These are phyloP conservation scores for Eutrema salsugineum DNA, from an alignment of 441 rosid species.

Conservation along the genomic window DNA sequence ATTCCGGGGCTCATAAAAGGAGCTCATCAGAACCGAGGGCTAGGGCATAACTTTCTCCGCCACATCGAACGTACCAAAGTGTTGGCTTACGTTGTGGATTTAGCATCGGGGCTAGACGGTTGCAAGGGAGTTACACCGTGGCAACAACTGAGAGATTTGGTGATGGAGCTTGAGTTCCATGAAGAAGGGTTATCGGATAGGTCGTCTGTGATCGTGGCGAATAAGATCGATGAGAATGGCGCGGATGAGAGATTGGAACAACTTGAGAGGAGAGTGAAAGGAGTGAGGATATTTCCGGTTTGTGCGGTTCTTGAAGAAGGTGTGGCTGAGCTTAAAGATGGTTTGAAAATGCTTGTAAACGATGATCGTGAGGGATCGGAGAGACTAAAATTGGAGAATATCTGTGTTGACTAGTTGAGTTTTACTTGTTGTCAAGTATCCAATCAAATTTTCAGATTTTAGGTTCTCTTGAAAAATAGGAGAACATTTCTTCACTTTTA, in stretches of 20 bases:
- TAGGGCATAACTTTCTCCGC: slow-evolving; percentile 80
- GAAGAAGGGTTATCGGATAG: slow-evolving; percentile 68
- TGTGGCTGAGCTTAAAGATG: slow-evolving; percentile 67
- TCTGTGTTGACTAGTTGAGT: slow-evolving; percentile 35
- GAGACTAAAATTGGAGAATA: slow-evolving; percentile 44
- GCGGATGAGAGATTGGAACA: slow-evolving; percentile 60
- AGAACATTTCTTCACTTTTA: not conserved
- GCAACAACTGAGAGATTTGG: slow-evolving; percentile 71
- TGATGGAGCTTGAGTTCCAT: slow-evolving; percentile 78
- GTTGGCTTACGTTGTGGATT: slow-evolving; percentile 78
- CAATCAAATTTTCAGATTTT: not conserved
- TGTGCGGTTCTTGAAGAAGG: slow-evolving; percentile 87
- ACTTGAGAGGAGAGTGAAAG: slow-evolving; percentile 57
- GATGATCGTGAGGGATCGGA: slow-evolving; percentile 27
- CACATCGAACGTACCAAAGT: slow-evolving; percentile 92
- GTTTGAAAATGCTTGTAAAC: slow-evolving; percentile 46
- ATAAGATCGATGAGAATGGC: slow-evolving; percentile 77
- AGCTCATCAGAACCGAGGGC: slow-evolving; percentile 80
- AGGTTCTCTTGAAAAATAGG: not conserved
- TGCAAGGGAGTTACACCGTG: slow-evolving; percentile 72
- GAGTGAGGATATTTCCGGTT: slow-evolving; percentile 57
- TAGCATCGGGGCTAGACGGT: slow-evolving; percentile 66
- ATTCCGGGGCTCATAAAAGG: slow-evolving; percentile 93
- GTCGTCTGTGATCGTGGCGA: slow-evolving; percentile 75
- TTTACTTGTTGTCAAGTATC: not conserved